phyloP scores from a whole-genome alignment of 2,329 filamentous ascomycete genomes.

The Mycosphaerella arachidis region DNA sequence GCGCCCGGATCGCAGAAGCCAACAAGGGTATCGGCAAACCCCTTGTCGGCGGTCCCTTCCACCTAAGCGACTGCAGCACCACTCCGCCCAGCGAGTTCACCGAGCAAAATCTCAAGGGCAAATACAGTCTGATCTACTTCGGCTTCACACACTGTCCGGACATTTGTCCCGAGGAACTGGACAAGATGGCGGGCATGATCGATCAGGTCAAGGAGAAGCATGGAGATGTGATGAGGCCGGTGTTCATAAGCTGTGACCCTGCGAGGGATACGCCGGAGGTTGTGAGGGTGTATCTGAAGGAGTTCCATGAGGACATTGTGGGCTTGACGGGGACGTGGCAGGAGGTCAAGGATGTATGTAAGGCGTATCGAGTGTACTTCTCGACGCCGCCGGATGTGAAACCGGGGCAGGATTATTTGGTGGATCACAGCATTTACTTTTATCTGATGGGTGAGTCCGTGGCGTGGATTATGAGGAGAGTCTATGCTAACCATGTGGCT shows the following conservation, averaged over 20 bases:
- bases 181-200: conserved; percentile 98
- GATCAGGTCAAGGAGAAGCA: conserved; percentile 56
- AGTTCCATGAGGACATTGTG: conserved; percentile 83
- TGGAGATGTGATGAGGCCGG: conserved; percentile 59
- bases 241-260: conserved; percentile 96
- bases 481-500: neutral
- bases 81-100: conserved; percentile 59
- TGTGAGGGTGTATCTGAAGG: conserved; percentile 75
- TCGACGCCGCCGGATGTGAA: conserved; percentile 84
- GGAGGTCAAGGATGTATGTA: conserved; percentile 89
- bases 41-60: conserved; percentile 86
- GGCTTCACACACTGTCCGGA: conserved; percentile 98
- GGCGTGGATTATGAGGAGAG: neutral
- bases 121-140: conserved; percentile 88
- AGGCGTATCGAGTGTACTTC: conserved; percentile 95
- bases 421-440: conserved; percentile 99
- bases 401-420: conserved; percentile 91
- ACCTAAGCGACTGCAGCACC: conserved; percentile 76
- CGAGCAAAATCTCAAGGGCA: conserved; percentile 76
- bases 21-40: conserved; percentile 89
- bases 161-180: conserved; percentile 97
- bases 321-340: conserved; percentile 92
- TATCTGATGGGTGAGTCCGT: conserved; percentile 76
- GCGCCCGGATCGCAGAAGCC: conserved; percentile 82
- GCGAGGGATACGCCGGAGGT: conserved; percentile 83